phyloP scores from a whole-genome alignment of 2,329 filamentous ascomycete species.

The Polychaeton citri region DNA sequence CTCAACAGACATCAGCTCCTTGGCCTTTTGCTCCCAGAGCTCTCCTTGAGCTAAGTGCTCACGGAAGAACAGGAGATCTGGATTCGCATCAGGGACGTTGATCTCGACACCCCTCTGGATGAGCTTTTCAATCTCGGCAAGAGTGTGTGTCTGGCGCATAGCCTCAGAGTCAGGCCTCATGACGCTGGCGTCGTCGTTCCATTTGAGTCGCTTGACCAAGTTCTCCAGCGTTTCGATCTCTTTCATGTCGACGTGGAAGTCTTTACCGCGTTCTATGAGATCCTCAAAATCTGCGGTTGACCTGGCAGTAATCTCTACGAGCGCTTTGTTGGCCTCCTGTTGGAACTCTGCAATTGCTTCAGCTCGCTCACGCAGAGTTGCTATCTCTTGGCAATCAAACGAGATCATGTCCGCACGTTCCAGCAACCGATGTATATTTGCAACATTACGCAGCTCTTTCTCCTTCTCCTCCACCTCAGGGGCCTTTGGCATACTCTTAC shows the following conservation, averaged over 20 bases:
- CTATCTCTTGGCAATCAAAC: slow-evolving; percentile 88
- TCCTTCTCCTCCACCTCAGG: slow-evolving; percentile 74
- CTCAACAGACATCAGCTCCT: slow-evolving; percentile 85
- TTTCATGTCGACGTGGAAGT: slow-evolving; percentile 81
- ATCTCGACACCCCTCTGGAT: slow-evolving; percentile 66
- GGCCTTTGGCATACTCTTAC: slow-evolving; percentile 53
- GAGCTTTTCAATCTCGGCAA: slow-evolving; percentile 67
- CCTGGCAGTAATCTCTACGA: slow-evolving; percentile 51
- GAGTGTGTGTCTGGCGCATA: slow-evolving; percentile 45
- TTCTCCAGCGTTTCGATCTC: slow-evolving; percentile 74
- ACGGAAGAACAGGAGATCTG: slow-evolving; percentile 61
- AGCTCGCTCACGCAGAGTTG: slow-evolving; percentile 69
- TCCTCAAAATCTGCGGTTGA: slow-evolving; percentile 71
- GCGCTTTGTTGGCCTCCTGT: slow-evolving; percentile 54
- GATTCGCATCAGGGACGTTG: slow-evolving; percentile 66
- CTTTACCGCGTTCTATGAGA: slow-evolving; percentile 74
- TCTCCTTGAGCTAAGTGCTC: slow-evolving; percentile 66
- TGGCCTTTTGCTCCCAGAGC: slow-evolving; percentile 84
- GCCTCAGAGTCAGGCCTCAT: slow-evolving; percentile 24
- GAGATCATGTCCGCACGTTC: slow-evolving; percentile 72
- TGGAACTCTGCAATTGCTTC: slow-evolving; percentile 78
- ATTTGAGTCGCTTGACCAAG: slow-evolving; percentile 72
- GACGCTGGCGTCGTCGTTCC: slow-evolving; percentile 65
- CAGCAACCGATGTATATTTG: slow-evolving; percentile 76
- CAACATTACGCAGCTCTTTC: slow-evolving; percentile 73